phyloP scores from a whole-genome alignment of 2,329 filamentous ascomycete species.

The Dothistroma septosporum region DNA sequence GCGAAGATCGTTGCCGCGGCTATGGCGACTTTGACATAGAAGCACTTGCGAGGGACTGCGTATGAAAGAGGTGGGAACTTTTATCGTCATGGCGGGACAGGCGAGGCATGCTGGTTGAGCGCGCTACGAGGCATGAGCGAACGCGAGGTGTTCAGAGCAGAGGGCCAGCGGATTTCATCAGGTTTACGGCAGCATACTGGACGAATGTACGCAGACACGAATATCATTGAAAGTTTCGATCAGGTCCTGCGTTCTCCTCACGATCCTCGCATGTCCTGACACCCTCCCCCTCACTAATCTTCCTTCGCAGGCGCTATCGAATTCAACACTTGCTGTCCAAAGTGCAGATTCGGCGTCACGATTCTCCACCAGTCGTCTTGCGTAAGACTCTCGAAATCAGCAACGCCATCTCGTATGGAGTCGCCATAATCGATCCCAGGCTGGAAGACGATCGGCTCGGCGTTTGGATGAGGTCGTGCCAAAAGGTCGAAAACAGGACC shows the following conservation, averaged over 20 bases:
- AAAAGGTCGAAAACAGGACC: slow-evolving; percentile 16
- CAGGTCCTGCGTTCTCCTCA: not conserved
- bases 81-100: not conserved
- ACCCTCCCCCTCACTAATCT: not conserved
- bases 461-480: slow-evolving; percentile 11
- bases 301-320: not conserved
- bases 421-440: slow-evolving; percentile 13
- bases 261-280: not conserved
- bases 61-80: not conserved
- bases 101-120: not conserved
- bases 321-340: not conserved
- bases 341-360: slow-evolving; percentile 3
- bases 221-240: not conserved
- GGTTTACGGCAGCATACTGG: slow-evolving; percentile 1
- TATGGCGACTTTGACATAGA: slow-evolving; percentile 41
- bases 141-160: not conserved
- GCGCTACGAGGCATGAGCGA: not conserved
- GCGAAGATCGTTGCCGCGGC: slow-evolving; percentile 44
- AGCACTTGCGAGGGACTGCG: not conserved
- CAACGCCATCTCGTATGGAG: not conserved
- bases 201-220: slow-evolving; percentile 3
- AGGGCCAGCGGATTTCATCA: not conserved
- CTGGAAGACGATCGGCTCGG: slow-evolving; percentile 11
- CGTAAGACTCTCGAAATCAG: slow-evolving; percentile 5
- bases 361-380: slow-evolving; percentile 7